Base-by-base conservation (phyloP, 2,329 filamentous ascomycete species). In the Epichloe coenophiala region DNA sequence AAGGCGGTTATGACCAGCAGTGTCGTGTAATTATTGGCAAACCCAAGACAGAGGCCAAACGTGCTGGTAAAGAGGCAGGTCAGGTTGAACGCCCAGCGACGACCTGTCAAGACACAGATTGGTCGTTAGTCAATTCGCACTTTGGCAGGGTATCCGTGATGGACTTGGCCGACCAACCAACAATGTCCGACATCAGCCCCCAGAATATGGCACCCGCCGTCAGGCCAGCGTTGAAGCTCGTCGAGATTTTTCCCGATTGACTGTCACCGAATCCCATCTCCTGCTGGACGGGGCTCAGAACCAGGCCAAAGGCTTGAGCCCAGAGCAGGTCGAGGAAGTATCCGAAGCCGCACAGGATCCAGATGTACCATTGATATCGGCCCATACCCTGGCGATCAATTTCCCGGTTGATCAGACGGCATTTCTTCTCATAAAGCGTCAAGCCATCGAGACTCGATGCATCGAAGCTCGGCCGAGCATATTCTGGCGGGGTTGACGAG, bases 221-320 rank as follows among this genome's bases (percentile, higher is more conserved):
- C 40, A 49, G 15, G 5, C 77, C 77, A 4, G 74, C 67, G 7
- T 71, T 76, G 58, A 79, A 78, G 4, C 73, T 71, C 0, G 72
- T 72, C 8, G 70, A 75, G n/a, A 80, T 73, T 45, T 76, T 76
- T 1, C 67, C 67, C 2, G 61, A 61, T 49, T 61, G 51, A 12
- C 50, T 51, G 27, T 64, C 51, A 0, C 52, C 72, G 50, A 81
- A 78, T 1, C 75, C 75, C 21, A 80, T 59, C 59, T 81, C 77
- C 58, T 79, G 76, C 56, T 78, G 68, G 51, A 81, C 59, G 6
- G 76, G 72, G 9, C 70, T 71, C 15, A 77, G 60, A 0, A 78
- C 70, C 2, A 80, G 67, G 11, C 75, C 75, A 56, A 80, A 77
- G 0, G 73, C 77, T 55, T 80, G 77, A 3, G 77, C 75, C 74